phyloP scores from a whole-genome alignment of 208 protist genomes.

The Perkinsela sp. region DNA sequence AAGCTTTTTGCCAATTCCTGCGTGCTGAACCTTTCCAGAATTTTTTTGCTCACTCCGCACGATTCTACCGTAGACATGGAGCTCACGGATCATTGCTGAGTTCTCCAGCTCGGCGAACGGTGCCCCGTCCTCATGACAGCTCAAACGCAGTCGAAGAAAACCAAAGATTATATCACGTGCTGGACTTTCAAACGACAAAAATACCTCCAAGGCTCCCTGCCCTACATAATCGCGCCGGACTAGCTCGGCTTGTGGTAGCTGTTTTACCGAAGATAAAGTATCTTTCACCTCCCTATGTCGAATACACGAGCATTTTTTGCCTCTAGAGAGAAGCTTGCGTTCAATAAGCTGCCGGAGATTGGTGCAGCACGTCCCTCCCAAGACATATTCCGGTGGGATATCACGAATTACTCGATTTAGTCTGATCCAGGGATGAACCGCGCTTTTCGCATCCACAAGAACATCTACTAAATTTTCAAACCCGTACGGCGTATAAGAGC shows the following conservation, averaged over 20 bases:
- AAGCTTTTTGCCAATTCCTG: conserved; percentile 76
- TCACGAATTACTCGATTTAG: conserved; percentile 91
- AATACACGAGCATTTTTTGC: conserved; percentile 69
- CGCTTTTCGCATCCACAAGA: conserved; percentile 65
- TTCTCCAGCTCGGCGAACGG: conserved; percentile 66
- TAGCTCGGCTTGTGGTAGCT: conserved; percentile 15
- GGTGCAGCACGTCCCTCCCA: conserved; percentile 78
- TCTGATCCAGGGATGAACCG: conserved; percentile 91
- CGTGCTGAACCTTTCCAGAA: conserved; percentile 75
- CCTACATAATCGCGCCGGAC: conserved; percentile 22
- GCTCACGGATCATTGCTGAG: conserved; percentile 80
- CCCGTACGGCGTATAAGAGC: conserved; percentile 70
- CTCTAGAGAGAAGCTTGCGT: conserved; percentile 47
- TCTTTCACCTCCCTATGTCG: conserved; percentile 70
- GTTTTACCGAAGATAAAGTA: conserved; percentile 12
- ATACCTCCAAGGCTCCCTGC: conserved; percentile 31
- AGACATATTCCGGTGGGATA: conserved; percentile 90
- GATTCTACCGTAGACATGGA: conserved; percentile 80
- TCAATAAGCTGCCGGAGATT: conserved; percentile 86
- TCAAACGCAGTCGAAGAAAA: conserved; percentile 33
- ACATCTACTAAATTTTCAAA: conserved; percentile 66
- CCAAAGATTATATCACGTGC: conserved; percentile 34
- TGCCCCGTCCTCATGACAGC: conserved; percentile 48
- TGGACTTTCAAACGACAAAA: conserved; percentile 32
- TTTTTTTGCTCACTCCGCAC: conserved; percentile 19